phyloP scores from a whole-genome alignment of 1,284 basidiomycete species.

The Ustilago esculenta region DNA sequence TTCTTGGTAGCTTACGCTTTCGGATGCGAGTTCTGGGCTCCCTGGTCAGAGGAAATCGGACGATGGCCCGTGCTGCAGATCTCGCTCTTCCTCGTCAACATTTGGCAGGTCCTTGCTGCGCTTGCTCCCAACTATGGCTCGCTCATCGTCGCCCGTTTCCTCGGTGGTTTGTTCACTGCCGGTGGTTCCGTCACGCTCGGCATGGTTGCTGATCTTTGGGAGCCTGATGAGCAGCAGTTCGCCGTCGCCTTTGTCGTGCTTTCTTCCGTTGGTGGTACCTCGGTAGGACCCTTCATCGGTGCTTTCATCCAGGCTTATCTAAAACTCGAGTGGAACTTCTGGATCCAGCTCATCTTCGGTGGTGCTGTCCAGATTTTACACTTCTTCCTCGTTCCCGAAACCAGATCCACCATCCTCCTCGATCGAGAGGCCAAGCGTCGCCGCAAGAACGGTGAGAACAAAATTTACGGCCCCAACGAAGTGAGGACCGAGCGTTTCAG shows the following conservation, averaged over 20 bases:
- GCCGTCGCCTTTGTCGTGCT: constrained; percentile 66
- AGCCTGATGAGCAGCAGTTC: constrained; percentile 65
- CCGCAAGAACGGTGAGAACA: constrained; percentile 64
- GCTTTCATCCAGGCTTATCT: constrained; percentile 53
- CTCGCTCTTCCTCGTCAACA: constrained; percentile 67
- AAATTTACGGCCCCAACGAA: constrained; percentile 69
- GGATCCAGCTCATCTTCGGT: constrained; percentile 69
- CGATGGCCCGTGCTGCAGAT: constrained; percentile 63
- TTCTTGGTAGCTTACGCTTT: constrained; percentile 69
- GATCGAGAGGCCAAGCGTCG: constrained; percentile 68
- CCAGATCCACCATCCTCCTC: constrained; percentile 67
- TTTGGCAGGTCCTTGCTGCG: constrained; percentile 61
- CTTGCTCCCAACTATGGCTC: constrained; percentile 64
- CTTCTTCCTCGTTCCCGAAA: constrained; percentile 68
- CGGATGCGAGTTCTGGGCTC: constrained; percentile 67
- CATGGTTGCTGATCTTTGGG: constrained; percentile 68
- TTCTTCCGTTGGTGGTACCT: constrained; percentile 62
- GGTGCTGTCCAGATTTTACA: constrained; percentile 67
- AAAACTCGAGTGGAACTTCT: constrained; percentile 65
- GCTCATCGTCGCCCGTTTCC: constrained; percentile 62
- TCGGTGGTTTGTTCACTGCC: constrained; percentile 67
- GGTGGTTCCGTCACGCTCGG: constrained; percentile 69
- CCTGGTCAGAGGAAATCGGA: constrained; percentile 67
- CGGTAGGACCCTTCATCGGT: constrained; percentile 64
- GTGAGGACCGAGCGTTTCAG: constrained; percentile 66